Percentiles rank a stretch among this genome's conserved stretches.
Evolutionary conservation across 768 basidiomycete genomes (phyloP).

Genomic region (Pluteus cervinus): DNA sequence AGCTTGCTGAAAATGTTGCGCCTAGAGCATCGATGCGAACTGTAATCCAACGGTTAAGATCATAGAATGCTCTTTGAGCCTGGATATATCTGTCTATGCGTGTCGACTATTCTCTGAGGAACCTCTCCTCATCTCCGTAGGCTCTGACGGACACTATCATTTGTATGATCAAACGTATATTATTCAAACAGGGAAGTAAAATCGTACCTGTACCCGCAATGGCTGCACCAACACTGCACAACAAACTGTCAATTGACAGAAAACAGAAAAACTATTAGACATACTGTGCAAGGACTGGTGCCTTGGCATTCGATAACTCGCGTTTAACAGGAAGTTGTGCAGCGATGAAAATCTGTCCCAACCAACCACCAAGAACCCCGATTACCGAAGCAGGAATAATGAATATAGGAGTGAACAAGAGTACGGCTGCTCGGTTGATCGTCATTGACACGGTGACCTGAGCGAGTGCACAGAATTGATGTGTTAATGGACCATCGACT

Average conservation of each 20-base stretch:
- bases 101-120: slow-evolving; percentile 35
- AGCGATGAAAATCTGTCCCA: slow-evolving; percentile 35
- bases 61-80: slow-evolving; percentile 41
- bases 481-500: slow-evolving; percentile 41
- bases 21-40: slow-evolving; percentile 56
- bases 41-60: slow-evolving; percentile 38
- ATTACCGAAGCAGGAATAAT: slow-evolving; percentile 34
- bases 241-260: no score
- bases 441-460: slow-evolving; percentile 27
- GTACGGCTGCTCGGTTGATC: slow-evolving; percentile 32
- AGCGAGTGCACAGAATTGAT: slow-evolving; percentile 20
- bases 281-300: slow-evolving; percentile 37
- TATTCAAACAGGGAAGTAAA: neutral
- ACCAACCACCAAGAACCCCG: slow-evolving; percentile 31
- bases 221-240: slow-evolving; percentile 40
- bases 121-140: slow-evolving; percentile 49
- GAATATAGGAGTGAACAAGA: slow-evolving; percentile 36
- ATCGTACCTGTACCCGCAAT: slow-evolving; percentile 46
- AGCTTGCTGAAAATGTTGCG: slow-evolving; percentile 46
- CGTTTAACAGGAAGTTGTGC: slow-evolving; percentile 39
- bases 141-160: slow-evolving; percentile 50
- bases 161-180: neutral
- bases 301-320: slow-evolving; percentile 32
- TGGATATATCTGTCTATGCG: slow-evolving; percentile 51
- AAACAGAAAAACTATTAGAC: slow-evolving; percentile 21